Conservation (phyloP, 805 yeast genomes). For the Diddensiella caesifluorescens region DNA sequence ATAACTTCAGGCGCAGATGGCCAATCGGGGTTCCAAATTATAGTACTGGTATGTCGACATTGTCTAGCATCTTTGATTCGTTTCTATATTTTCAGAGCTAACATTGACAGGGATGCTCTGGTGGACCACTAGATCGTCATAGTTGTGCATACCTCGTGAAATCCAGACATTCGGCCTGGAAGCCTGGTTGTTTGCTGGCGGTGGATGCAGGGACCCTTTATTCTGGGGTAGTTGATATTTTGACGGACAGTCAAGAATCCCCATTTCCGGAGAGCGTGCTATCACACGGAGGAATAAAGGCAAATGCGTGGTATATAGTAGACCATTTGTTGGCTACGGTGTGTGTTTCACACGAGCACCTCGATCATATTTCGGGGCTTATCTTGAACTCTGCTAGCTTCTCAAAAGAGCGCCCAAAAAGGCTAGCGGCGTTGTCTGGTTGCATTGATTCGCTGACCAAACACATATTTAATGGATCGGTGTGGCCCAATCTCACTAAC, state of each 20-base stretch:
- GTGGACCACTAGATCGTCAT: conserved; percentile 74
- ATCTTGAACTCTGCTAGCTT: conserved; percentile 66
- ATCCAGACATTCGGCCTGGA: conserved; percentile 43
- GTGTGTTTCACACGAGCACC: conserved; percentile 71
- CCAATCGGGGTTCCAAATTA: neutral
- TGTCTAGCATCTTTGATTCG: too few relatives aligned
- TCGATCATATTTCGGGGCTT: conserved; percentile 72
- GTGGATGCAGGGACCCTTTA: conserved; percentile 81
- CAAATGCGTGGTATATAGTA: conserved; percentile 26
- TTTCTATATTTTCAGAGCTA: neutral
- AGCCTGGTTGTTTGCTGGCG: conserved; percentile 44
- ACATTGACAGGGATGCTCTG: conserved; percentile 56
- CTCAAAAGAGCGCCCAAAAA: conserved; percentile 33
- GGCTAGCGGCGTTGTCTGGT: conserved; percentile 47
- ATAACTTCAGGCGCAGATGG: neutral
- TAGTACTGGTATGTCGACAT: conserved; percentile 2
- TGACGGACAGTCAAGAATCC: conserved; percentile 13
- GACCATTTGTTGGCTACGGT: conserved; percentile 25
- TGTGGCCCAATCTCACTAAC: conserved; percentile 72
- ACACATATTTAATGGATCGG: conserved; percentile 62
- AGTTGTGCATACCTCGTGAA: conserved; percentile 68
- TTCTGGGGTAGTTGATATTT: conserved; percentile 45
- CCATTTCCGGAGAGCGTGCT: conserved; percentile 4
- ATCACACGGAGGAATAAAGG: conserved; percentile 5
- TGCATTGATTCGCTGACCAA: conserved; percentile 49